Conservation (phyloP, 345 rosid species). For the Brassica napus region Da-Ae NC_063436.1:31150001-31150500, state of each 20-base stretch:
- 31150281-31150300: background rate
- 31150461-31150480: no score
- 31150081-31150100: background rate
- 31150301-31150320: background rate
- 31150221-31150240: constrained; percentile 16
- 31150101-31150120: constrained; percentile 22
- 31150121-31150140: background rate
- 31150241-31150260: background rate
- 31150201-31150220: constrained; percentile 18
- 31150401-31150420: background rate
- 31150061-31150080: background rate
- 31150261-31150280: background rate
- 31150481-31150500: no score
- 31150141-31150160: no score
- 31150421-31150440: background rate
- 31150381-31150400: background rate
- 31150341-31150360: background rate
- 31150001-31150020: background rate
- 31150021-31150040: background rate
- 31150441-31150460: no score
- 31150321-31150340: background rate
- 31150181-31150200: background rate
- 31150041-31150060: background rate
- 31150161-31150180: no score
- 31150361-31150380: constrained; percentile 18